Conservation (phyloP, 1,139 yeast genomes). For the Yamadazyma buinensis region DNA sequence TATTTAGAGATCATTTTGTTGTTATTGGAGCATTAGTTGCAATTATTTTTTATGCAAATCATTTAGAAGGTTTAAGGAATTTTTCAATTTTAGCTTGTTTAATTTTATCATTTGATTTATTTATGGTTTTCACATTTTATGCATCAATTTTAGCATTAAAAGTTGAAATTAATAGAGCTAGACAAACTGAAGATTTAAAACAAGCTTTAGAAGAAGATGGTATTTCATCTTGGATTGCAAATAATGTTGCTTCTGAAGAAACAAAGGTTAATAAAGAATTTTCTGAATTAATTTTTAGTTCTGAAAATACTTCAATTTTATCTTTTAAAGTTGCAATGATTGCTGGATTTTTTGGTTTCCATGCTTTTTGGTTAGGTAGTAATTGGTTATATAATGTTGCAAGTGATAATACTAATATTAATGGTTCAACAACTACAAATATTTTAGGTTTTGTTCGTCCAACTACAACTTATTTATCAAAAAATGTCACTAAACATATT, state of each 20-base stretch:
- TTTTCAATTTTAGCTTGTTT: slow-evolving; percentile 78
- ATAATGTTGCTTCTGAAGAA: slow-evolving; percentile 54
- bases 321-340: slow-evolving; percentile 66
- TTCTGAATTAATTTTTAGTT: slow-evolving; percentile 22
- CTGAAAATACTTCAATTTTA: slow-evolving; percentile 41
- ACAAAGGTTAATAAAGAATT: slow-evolving; percentile 36
- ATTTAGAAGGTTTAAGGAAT: slow-evolving; percentile 72
- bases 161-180: slow-evolving; percentile 85
- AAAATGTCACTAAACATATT: slow-evolving; percentile 40
- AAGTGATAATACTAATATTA: slow-evolving; percentile 9
- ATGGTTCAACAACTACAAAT: not conserved
- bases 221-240: slow-evolving; percentile 65
- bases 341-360: slow-evolving; percentile 65
- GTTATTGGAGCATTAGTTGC: slow-evolving; percentile 71
- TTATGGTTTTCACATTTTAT: slow-evolving; percentile 78
- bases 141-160: slow-evolving; percentile 84
- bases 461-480: slow-evolving; percentile 25
- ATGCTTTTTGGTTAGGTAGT: slow-evolving; percentile 71
- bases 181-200: slow-evolving; percentile 76
- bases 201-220: slow-evolving; percentile 94
- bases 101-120: slow-evolving; percentile 68
- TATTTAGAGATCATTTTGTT: slow-evolving; percentile 75
- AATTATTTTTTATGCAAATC: slow-evolving; percentile 66
- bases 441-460: no score
- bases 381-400: slow-evolving; percentile 60